Conservation (phyloP, 352 stramenopile species). For the Thalassiosira mediterranea region DNA sequence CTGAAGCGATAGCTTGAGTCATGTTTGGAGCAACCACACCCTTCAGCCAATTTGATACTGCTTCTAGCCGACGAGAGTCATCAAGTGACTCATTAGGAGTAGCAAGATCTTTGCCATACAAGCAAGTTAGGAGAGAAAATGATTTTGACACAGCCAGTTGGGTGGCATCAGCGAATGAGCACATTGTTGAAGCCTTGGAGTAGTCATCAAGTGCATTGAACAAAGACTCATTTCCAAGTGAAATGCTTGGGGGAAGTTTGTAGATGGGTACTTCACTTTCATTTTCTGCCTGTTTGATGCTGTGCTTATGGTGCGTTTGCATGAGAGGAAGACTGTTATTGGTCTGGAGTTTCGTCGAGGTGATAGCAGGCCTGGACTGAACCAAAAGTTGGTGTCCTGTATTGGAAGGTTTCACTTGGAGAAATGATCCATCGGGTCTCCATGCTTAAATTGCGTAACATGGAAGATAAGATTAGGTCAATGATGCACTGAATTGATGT, state of each 20-base stretch:
- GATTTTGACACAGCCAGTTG: constrained; percentile 40
- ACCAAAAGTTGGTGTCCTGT: constrained; percentile 30
- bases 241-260: constrained; percentile 40
- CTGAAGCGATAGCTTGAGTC: constrained; percentile 27
- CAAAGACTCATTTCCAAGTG: constrained; percentile 4
- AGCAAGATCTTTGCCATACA: constrained; percentile 36
- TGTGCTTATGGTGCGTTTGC: constrained; percentile 63
- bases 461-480: constrained; percentile 4
- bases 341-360: neutral
- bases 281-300: constrained; percentile 19
- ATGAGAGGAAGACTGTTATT: constrained; percentile 39
- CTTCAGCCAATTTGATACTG: constrained; percentile 58
- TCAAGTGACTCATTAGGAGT: constrained; percentile 1
- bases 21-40: constrained; percentile 39
- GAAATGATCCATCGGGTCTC: constrained; percentile 77
- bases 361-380: constrained; percentile 44
- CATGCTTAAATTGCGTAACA: constrained; percentile 55
- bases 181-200: constrained; percentile 19
- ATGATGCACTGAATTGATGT: constrained; percentile 13
- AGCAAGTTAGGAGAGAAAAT: constrained; percentile 53
- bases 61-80: constrained; percentile 31
- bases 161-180: constrained; percentile 15
- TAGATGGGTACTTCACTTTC: constrained; percentile 53
- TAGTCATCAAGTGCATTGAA: constrained; percentile 53
- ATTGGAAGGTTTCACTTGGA: constrained; percentile 43